These are phyloP conservation scores for Wickerhamiella occidentalis DNA, from an alignment of 805 yeast species.

Conservation along the genomic window DNA sequence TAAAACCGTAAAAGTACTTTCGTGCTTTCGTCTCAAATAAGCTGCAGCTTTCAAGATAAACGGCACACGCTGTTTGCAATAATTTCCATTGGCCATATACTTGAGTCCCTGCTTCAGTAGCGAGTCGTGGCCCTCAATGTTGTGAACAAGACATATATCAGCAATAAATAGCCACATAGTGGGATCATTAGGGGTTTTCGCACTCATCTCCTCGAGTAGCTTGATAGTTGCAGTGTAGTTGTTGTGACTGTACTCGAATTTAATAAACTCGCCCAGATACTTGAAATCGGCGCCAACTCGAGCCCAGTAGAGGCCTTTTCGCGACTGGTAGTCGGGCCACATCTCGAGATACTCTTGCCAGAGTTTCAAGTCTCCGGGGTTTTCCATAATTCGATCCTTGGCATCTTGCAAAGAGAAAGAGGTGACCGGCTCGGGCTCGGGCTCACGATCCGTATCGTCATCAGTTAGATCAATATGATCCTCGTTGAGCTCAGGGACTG, in stretches of 20 bases:
- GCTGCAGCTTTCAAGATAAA: neutral
- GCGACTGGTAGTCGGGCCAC: neutral
- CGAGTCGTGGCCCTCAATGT: neutral
- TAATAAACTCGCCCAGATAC: neutral
- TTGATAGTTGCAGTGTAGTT: neutral
- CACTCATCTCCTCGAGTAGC: neutral
- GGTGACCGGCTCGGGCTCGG: neutral
- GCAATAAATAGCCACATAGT: neutral
- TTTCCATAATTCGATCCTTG: neutral
- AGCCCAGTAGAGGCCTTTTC: neutral
- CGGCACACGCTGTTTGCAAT: neutral
- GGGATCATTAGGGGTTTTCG: neutral
- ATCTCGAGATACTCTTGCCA: neutral
- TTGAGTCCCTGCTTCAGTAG: neutral
- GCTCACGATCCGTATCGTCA: neutral
- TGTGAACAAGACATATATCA: neutral
- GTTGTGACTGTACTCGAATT: neutral
- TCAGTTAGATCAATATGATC: no score
- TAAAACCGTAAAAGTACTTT: neutral
- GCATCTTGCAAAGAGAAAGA: neutral
- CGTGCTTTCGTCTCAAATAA: neutral
- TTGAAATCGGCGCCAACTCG: neutral
- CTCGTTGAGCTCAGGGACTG: no score
- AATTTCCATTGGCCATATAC: neutral
- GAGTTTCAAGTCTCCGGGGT: neutral